phyloP scores from a whole-genome alignment of 2,329 filamentous ascomycete species.

The Fusarium lateritium region DNA sequence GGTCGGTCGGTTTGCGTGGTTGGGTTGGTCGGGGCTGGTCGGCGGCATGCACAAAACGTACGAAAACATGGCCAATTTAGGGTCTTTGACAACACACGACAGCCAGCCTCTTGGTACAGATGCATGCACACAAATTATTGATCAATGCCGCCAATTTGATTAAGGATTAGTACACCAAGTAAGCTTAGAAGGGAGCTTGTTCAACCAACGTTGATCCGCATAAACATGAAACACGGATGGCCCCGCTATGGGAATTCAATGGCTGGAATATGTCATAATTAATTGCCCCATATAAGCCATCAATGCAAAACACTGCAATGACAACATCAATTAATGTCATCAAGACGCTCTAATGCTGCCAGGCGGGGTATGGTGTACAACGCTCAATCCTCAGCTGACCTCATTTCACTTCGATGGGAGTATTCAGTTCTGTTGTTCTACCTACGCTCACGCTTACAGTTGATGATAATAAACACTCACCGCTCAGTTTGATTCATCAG shows the following conservation, averaged over 20 bases:
- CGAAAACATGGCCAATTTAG: conserved; percentile 1
- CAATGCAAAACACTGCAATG: conserved; percentile 7
- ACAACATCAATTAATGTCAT: neutral
- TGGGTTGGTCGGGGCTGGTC: neutral
- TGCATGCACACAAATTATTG: neutral
- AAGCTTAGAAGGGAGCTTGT: conserved; percentile 7
- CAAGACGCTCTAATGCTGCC: neutral
- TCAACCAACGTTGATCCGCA: conserved; percentile 5
- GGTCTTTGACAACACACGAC: conserved; percentile 1
- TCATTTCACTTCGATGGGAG: no score
- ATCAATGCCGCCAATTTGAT: neutral
- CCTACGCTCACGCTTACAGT: no score
- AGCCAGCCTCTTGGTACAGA: conserved; percentile 3
- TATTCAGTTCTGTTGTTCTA: no score
- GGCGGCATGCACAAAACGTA: conserved; percentile 8
- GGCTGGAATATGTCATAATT: conserved; percentile 1
- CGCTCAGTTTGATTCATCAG: no score
- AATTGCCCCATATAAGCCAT: neutral
- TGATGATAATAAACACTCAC: no score
- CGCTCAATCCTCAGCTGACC: no score
- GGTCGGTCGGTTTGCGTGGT: conserved; percentile 2
- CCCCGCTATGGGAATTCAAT: conserved; percentile 1
- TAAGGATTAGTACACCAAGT: neutral
- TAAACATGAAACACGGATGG: conserved; percentile 8
- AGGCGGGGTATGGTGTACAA: neutral